Evolutionary conservation across 169 alveolate genomes (phyloP).

Genomic region (Eimeria sp.): DNA sequence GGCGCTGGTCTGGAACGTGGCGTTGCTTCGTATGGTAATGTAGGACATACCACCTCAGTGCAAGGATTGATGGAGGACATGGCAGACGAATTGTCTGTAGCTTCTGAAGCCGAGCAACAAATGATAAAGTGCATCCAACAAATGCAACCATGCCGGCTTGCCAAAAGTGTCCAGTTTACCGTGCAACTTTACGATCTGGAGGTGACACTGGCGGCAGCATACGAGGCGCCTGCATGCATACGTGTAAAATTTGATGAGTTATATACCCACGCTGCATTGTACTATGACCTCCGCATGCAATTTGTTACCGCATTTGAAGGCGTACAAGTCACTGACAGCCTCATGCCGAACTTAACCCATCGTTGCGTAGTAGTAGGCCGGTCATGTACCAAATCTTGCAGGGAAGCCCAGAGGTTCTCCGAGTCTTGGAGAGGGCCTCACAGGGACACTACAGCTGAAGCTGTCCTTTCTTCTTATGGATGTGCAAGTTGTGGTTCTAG

Average conservation of each 20-base stretch:
- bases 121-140: conserved; percentile 41
- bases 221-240: conserved; percentile 67
- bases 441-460: background rate
- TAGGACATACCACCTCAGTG: background rate
- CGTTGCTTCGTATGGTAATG: background rate
- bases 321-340: conserved; percentile 34
- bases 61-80: conserved; percentile 24
- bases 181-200: conserved; percentile 22
- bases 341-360: conserved; percentile 44
- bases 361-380: conserved; percentile 18
- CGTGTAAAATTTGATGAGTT: conserved; percentile 11
- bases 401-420: background rate
- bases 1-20: background rate
- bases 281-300: conserved; percentile 57
- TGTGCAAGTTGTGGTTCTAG: background rate
- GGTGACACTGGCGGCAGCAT: conserved; percentile 47
- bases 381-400: background rate
- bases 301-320: conserved; percentile 47
- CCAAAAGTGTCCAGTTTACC: conserved; percentile 61
- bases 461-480: background rate
- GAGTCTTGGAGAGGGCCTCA: background rate
- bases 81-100: conserved; percentile 55
- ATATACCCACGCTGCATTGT: conserved; percentile 57
- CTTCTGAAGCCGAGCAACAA: conserved; percentile 43
- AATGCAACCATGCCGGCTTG: conserved; percentile 41